These are phyloP conservation scores for Aspergillus baeticus DNA, from an alignment of 495 filamentous ascomycete species.

Conservation along the genomic window DNA sequence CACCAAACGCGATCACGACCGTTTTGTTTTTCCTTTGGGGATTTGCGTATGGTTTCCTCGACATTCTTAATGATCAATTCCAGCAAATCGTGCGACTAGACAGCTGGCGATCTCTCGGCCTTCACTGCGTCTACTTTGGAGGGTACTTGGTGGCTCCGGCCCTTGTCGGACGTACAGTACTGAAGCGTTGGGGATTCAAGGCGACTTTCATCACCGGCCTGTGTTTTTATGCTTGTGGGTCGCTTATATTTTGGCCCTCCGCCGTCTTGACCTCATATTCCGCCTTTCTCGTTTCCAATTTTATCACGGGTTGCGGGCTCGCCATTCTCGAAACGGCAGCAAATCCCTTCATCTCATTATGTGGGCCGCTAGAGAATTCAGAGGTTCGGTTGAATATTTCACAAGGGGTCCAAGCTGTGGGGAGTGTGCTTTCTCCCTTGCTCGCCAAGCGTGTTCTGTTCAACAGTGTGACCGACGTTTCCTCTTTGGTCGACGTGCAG, in stretches of 20 bases:
- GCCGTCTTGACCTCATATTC: slow-evolving; percentile 65
- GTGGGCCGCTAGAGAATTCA: slow-evolving; percentile 63
- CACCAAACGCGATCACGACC: slow-evolving; percentile 61
- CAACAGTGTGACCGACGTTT: slow-evolving; percentile 46
- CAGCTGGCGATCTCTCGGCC: slow-evolving; percentile 50
- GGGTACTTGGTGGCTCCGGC: slow-evolving; percentile 62
- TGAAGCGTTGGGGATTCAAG: slow-evolving; percentile 67
- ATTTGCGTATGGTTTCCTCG: slow-evolving; percentile 80
- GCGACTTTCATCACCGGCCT: slow-evolving; percentile 64
- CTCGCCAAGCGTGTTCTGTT: slow-evolving; percentile 64
- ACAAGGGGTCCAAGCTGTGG: slow-evolving; percentile 67
- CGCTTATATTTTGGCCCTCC: slow-evolving; percentile 72
- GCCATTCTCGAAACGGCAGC: slow-evolving; percentile 63
- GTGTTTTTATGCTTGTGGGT: slow-evolving; percentile 61
- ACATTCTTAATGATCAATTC: slow-evolving; percentile 67
- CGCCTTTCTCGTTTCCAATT: slow-evolving; percentile 65
- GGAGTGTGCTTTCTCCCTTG: slow-evolving; percentile 59
- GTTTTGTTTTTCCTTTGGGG: slow-evolving; percentile 86
- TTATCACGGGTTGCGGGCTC: slow-evolving; percentile 64
- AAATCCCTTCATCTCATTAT: slow-evolving; percentile 68
- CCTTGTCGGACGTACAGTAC: slow-evolving; percentile 53
- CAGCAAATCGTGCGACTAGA: slow-evolving; percentile 47
- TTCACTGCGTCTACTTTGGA: slow-evolving; percentile 64
- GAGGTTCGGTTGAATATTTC: slow-evolving; percentile 66
- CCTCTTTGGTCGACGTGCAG: slow-evolving; percentile 62